phyloP scores from a whole-genome alignment of 2,329 filamentous ascomycete species.

The Epichloe amarillans region DNA sequence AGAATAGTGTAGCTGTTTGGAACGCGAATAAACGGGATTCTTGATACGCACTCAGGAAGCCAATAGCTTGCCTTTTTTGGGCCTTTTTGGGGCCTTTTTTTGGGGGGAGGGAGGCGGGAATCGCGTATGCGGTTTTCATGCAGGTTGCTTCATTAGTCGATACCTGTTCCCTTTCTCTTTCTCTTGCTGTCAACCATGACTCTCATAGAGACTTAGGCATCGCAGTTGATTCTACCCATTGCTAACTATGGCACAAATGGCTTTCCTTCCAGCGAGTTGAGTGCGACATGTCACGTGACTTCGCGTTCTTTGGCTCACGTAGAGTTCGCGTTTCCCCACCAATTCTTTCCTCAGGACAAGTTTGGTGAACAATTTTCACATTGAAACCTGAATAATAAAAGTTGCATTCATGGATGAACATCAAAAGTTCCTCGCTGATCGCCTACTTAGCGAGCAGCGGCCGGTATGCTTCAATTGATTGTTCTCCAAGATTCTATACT shows the following conservation, averaged over 20 bases:
- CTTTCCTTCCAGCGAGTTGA: no score
- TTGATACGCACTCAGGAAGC: neutral
- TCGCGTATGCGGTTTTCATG: neutral
- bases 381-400: neutral
- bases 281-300: conserved; percentile 19
- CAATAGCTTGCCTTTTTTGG: neutral
- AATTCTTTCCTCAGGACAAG: neutral
- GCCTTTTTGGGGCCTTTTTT: neutral
- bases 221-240: neutral
- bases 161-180: neutral
- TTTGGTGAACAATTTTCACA: neutral
- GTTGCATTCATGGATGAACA: conserved; percentile 42
- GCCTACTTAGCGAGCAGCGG: conserved; percentile 62
- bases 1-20: neutral
- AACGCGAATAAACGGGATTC: neutral
- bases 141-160: neutral
- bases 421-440: conserved; percentile 58
- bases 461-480: conserved; percentile 38
- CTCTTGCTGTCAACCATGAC: no score
- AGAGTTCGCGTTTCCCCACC: neutral
- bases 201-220: neutral
- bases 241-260: no score
- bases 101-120: no score
- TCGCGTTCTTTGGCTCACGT: conserved; percentile 14
- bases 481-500: neutral